phyloP scores from a whole-genome alignment of 1,284 basidiomycete genomes.

The Melampsora larici-populina region DNA sequence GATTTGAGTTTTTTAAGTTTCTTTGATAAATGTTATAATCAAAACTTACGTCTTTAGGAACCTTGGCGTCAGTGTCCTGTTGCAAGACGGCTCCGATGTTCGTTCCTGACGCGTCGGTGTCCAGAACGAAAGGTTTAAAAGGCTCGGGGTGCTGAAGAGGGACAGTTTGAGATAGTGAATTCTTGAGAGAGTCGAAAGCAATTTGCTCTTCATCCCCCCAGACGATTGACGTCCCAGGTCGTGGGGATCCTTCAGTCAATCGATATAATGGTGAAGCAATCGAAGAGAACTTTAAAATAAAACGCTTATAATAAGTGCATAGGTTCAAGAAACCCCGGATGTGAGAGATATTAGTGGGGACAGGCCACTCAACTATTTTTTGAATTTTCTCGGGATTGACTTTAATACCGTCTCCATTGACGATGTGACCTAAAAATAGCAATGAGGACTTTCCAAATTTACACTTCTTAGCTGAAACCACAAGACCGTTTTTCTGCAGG shows the following conservation, averaged over 20 bases:
- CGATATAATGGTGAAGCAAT: constrained; percentile 1
- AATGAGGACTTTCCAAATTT: too few species aligned
- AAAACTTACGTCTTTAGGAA: background rate
- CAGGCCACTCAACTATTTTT: too few species aligned
- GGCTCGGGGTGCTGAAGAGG: constrained; percentile 12
- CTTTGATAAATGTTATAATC: background rate
- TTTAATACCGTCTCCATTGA: too few species aligned
- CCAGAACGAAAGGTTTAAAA: too few species aligned
- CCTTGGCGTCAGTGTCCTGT: constrained; percentile 1
- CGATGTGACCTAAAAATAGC: too few species aligned
- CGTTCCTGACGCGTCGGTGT: background rate
- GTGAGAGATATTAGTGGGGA: too few species aligned
- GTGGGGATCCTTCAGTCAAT: constrained; percentile 7
- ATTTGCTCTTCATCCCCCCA: background rate
- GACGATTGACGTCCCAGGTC: constrained; percentile 11
- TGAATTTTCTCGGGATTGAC: too few species aligned
- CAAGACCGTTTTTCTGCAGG: too few species aligned
- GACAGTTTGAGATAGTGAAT: background rate
- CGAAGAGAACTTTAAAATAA: constrained; percentile 2
- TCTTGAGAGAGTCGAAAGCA: background rate
- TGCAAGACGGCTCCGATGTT: constrained; percentile 27
- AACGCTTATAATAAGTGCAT: constrained; percentile 11
- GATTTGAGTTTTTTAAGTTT: too few species aligned
- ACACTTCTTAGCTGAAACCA: too few species aligned
- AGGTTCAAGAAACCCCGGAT: too few species aligned